A percentile compares a stretch with the other conserved stretches of the same genome.
These are phyloP conservation scores for Pisolithus albus DNA, from an alignment of 768 basidiomycete genomes.

Conservation along the genomic window DNA sequence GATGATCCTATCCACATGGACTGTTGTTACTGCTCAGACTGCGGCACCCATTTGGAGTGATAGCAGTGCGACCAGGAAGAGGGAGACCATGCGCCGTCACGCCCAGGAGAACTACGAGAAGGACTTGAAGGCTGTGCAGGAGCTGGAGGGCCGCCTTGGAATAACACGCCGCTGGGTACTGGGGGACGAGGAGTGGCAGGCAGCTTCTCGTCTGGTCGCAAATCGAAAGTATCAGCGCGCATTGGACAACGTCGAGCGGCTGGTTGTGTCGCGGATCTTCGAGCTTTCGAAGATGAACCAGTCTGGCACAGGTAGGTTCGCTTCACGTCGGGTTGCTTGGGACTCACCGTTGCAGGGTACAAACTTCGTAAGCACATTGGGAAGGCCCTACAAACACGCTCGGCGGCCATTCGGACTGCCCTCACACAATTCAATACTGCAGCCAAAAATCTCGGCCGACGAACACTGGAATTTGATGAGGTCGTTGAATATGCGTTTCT, in stretches of 20 bases:
- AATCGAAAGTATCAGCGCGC: constrained; percentile 4
- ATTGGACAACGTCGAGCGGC: constrained; percentile 10
- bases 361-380: too few relatives aligned
- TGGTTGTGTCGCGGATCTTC: constrained; percentile 4
- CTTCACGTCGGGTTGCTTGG: too few relatives aligned
- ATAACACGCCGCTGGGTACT: not conserved
- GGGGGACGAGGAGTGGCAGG: constrained; percentile 5
- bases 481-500: too few relatives aligned
- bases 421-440: too few relatives aligned
- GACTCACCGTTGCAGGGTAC: too few relatives aligned
- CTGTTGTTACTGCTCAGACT: too few relatives aligned
- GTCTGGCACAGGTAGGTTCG: constrained; percentile 10
- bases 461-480: too few relatives aligned
- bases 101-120: constrained; percentile 9
- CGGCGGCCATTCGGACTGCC: too few relatives aligned
- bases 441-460: too few relatives aligned
- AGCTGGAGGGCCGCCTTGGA: constrained; percentile 5
- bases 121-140: constrained; percentile 5
- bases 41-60: not conserved
- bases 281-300: constrained; percentile 15
- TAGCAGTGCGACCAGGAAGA: not conserved
- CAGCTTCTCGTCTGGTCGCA: not conserved
- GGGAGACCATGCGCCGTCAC: constrained; percentile 9
- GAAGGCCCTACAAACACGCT: too few relatives aligned
- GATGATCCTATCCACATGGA: too few relatives aligned